Evolutionary conservation across 202 grass and related monocot species (phyloP).

Genomic region (Panicum virgatum): DNA sequence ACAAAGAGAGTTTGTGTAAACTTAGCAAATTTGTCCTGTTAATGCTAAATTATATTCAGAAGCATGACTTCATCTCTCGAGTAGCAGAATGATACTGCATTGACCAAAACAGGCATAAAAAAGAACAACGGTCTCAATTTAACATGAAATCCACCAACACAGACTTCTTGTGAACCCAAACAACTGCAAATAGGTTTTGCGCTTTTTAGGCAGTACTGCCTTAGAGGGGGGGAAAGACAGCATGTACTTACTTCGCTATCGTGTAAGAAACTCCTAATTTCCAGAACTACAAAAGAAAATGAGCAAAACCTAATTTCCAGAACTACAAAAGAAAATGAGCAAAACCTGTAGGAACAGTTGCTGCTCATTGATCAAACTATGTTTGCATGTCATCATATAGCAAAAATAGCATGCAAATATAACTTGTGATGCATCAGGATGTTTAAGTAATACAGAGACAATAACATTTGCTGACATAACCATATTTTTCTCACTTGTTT

Average conservation of each 20-base stretch:
- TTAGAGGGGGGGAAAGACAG: too few species aligned
- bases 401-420: constrained; percentile 8
- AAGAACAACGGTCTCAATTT: neutral
- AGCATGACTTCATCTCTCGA: neutral
- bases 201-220: neutral
- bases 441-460: neutral
- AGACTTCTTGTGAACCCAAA: neutral
- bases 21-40: neutral
- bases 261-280: neutral
- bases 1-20: neutral
- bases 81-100: neutral
- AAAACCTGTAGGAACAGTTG: neutral
- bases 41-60: neutral
- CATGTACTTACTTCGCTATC: neutral
- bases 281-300: too few species aligned
- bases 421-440: constrained; percentile 6
- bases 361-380: neutral
- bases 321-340: neutral
- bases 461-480: neutral
- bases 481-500: neutral
- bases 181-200: neutral
- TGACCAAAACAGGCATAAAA: neutral
- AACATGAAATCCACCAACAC: neutral
- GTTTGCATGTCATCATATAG: constrained; percentile 3
- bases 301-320: neutral